Base-by-base conservation (phyloP, 805 yeast species). In the Candida michaelii region DNA sequence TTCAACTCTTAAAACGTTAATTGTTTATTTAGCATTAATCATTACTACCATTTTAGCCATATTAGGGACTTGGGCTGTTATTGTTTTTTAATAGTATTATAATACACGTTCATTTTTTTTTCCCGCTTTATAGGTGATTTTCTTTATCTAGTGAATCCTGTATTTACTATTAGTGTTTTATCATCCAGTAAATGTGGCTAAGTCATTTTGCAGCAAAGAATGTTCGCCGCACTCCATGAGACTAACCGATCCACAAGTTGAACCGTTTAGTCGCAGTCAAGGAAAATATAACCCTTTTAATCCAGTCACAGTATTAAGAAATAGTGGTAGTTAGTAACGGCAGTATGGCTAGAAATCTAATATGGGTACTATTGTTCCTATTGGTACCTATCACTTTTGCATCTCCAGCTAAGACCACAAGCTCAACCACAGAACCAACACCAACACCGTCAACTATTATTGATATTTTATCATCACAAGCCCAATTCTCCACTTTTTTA, bases 401-500 rank as follows among this genome's bases (percentile, higher is more conserved):
- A 3, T 11, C 27, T 15, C 32, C 40, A 2, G 17, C 23, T 16
- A 12, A 25, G 5, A 4, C 29, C 5, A 6, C 38, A 14, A 24
- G 38, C 3, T 14, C 42, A 6, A 12, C 32, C 5, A 10, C 25
- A 9, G 27, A 19, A 13, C 54, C 55, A 5, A 30, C 21, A 5
- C 59, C 62, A 21, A 53, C 62, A 6, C 72, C 73, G 1, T 49
- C 65, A 7, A 58, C 86, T 0, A 79, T 88, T 5, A 68, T 88
- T 4, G 95, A 88, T 58, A 56, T 85, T 3, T 66, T 88, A 30
- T 85, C 95, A 0, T 61, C 78, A 6, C 77, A 82, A 49, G 83
- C 77, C 0, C 82, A 84, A 55, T 89, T 79, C 63, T 79, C 88
- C 30, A 72, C 71, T 30, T 82, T 86, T 44, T 62, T 86, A 30